phyloP scores from a whole-genome alignment of 2,329 filamentous ascomycete genomes.

The Claviceps arundinis region DNA sequence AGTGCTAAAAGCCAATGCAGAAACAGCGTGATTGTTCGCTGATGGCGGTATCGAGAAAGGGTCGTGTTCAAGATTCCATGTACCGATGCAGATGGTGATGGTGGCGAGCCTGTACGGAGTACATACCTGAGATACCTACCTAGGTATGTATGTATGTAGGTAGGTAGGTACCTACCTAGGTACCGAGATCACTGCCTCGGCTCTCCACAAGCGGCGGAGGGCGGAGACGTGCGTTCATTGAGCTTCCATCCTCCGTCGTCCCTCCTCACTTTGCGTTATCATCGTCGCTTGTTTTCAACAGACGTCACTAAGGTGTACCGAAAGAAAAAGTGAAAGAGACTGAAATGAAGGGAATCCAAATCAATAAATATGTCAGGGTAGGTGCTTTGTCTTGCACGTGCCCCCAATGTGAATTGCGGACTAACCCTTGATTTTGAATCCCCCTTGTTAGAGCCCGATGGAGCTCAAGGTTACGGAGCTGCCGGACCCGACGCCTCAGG shows the following conservation, averaged over 20 bases:
- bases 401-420: not conserved
- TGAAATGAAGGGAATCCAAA: conserved; percentile 6
- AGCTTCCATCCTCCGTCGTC: not conserved
- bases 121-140: no score
- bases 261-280: not conserved
- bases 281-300: not conserved
- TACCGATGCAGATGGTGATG: no score
- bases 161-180: not conserved
- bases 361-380: conserved; percentile 7
- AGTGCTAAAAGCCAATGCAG: no score
- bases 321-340: not conserved
- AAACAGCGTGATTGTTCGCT: no score
- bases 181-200: conserved; percentile 2
- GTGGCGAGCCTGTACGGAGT: no score
- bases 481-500: conserved; percentile 57
- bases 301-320: not conserved
- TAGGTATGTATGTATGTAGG: no score
- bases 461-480: conserved; percentile 66
- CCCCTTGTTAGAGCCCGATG: conserved; percentile 50
- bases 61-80: no score
- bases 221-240: no score
- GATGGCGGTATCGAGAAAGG: no score
- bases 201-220: not conserved
- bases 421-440: not conserved
- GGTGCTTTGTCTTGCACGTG: not conserved